Evolutionary conservation across 2,329 filamentous ascomycete species (phyloP).

Genomic region (Aspergillus ibericus): DNA sequence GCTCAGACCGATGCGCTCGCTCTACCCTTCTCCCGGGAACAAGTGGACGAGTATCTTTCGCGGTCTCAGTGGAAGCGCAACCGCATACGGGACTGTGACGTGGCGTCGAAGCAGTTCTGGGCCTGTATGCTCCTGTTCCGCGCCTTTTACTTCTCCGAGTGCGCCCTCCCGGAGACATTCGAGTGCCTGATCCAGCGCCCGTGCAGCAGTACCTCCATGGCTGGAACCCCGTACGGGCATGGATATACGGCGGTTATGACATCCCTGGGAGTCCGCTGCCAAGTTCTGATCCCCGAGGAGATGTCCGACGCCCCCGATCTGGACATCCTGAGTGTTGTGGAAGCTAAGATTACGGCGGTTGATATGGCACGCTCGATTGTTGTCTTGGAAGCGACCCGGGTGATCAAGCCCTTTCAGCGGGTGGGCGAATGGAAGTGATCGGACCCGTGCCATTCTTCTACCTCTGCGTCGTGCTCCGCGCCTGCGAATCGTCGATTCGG

Average conservation of each 20-base stretch:
- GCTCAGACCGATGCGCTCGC: slow-evolving; percentile 25
- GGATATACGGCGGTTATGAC: slow-evolving; percentile 33
- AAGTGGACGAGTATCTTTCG: slow-evolving; percentile 52
- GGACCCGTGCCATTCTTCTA: too few species aligned
- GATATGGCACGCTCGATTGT: slow-evolving; percentile 35
- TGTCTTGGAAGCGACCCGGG: slow-evolving; percentile 33
- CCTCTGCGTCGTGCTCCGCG: too few species aligned
- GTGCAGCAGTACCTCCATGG: slow-evolving; percentile 20
- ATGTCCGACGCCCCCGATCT: slow-evolving; percentile 22
- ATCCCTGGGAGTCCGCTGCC: slow-evolving; percentile 33
- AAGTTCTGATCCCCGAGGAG: slow-evolving; percentile 25
- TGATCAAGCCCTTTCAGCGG: slow-evolving; percentile 35
- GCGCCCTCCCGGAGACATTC: slow-evolving; percentile 51
- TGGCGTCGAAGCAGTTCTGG: slow-evolving; percentile 50
- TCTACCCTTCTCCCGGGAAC: slow-evolving; percentile 52
- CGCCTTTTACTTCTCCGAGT: slow-evolving; percentile 57
- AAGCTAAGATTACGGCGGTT: slow-evolving; percentile 35
- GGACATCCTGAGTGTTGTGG: slow-evolving; percentile 34
- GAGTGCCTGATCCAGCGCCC: slow-evolving; percentile 35
- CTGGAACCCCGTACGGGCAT: slow-evolving; percentile 20
- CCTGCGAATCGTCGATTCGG: too few species aligned
- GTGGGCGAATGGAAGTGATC: slow-evolving; percentile 32
- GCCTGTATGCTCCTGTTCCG: slow-evolving; percentile 56
- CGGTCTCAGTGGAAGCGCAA: slow-evolving; percentile 45
- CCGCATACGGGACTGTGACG: slow-evolving; percentile 41